Evolutionary conservation across 129 eudicot genomes (phyloP), one percentile per base, ranked within the genome.

Genomic region (Chrysanthemum lavandulifolium): DNA sequence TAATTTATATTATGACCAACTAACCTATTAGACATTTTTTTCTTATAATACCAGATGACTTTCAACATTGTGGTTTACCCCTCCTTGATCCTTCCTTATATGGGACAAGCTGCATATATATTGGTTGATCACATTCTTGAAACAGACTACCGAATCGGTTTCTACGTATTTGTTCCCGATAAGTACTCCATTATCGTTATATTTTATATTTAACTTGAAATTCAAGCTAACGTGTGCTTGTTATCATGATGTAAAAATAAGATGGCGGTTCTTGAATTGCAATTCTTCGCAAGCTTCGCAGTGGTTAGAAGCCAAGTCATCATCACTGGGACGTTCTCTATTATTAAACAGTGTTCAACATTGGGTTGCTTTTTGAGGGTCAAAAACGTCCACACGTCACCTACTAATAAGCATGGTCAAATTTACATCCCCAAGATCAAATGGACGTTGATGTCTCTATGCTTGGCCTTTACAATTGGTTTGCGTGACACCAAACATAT

Each of bases 261-360:
- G 94, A 29, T 89, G 91, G 94, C 96, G 11, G n/a, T 92, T 78
- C 89, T 92, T 10, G 79, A 73, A 86, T 92, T 53, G 97, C 97
- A 10, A 87, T 92, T 67, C 89, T 92, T 51, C 1, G 96, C 97
- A 25, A n/a, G n/a, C n/a, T n/a, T n/a, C n/a, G n/a, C n/a, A n/a
- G 96, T 92, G 13, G 97, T 92, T 15, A 96, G 97, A 40, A 92
- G 96, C 80, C 97, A 91, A 75, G 92, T 96, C 40, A 83, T 91
- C 59, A 88, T 91, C 15, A 91, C 97, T 0, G 92, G 97, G 25
- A 86, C 96, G 0, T 92, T 92, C 69, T 92, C 93, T 4, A 84
- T 92, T 3, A 91, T 91, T 73, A 91, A 91, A 80, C n/a, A 88
- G 58, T 86, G 90, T 49, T 84, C 92, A 10, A 96, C 92, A 3